Conservation (phyloP, 2,329 filamentous ascomycete genomes). For the Paecilomyces niveus region DNA sequence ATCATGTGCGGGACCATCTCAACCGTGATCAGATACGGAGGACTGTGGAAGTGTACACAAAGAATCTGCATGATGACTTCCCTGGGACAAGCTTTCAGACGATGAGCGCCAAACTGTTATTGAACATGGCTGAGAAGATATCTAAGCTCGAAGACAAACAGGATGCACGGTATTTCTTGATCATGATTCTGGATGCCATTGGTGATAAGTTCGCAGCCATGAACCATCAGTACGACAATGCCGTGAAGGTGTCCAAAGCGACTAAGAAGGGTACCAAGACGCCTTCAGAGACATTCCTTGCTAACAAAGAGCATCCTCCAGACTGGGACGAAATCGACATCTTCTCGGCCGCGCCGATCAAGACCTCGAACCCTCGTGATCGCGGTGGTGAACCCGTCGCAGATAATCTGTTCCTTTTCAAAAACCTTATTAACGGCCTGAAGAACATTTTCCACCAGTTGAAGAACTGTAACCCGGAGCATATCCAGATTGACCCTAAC, state of each 20-base stretch:
- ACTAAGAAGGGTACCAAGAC: slow-evolving; percentile 63
- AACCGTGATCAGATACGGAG: slow-evolving; percentile 85
- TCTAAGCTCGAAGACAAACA: slow-evolving; percentile 88
- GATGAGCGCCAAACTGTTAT: slow-evolving; percentile 93
- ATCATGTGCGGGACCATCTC: slow-evolving; percentile 88
- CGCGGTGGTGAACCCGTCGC: slow-evolving; percentile 81
- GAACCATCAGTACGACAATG: slow-evolving; percentile 93
- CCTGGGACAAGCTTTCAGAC: slow-evolving; percentile 98
- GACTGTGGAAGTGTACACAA: slow-evolving; percentile 95
- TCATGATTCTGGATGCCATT: slow-evolving; percentile 96
- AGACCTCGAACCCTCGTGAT: slow-evolving; percentile 84
- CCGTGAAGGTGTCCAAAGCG: slow-evolving; percentile 80
- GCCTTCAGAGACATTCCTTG: slow-evolving; percentile 70
- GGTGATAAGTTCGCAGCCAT: slow-evolving; percentile 97
- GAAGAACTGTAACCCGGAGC: slow-evolving; percentile 73
- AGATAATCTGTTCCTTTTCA: slow-evolving; percentile 97
- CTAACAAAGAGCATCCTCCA: slow-evolving; percentile 70
- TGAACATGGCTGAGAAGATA: slow-evolving; percentile 98
- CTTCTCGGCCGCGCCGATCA: slow-evolving; percentile 92
- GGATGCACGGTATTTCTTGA: slow-evolving; percentile 88
- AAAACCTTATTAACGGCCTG: slow-evolving; percentile 88
- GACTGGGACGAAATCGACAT: slow-evolving; percentile 99
- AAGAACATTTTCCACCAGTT: slow-evolving; percentile 97
- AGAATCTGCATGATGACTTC: slow-evolving; percentile 89
- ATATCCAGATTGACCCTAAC: slow-evolving; percentile 62